Evolutionary conservation across 768 basidiomycete species (phyloP).

Genomic region (Kwoniella heveanensis): DNA sequence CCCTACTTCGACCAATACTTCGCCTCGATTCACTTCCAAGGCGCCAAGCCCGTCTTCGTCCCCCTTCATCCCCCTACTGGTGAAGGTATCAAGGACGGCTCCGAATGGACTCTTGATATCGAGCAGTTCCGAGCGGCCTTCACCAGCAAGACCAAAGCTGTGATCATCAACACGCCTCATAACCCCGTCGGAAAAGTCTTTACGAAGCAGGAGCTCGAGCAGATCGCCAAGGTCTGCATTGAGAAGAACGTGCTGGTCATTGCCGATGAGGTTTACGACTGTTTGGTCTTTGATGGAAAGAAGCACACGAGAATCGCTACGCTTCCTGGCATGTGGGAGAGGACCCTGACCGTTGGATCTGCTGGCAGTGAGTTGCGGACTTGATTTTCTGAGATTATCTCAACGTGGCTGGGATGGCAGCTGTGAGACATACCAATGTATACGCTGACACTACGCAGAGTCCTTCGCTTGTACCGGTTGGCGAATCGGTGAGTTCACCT

Average conservation of each 20-base stretch:
- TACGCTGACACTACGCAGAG: slow-evolving; percentile 60
- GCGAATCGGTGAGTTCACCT: slow-evolving; percentile 65
- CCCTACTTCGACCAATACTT: slow-evolving; percentile 97
- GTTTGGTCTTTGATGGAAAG: slow-evolving; percentile 80
- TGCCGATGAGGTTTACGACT: slow-evolving; percentile 99
- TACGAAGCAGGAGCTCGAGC: slow-evolving; percentile 74
- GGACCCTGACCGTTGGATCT: slow-evolving; percentile 93
- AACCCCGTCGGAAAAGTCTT: slow-evolving; percentile 99
- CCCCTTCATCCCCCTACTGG: slow-evolving; percentile 84
- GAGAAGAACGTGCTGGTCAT: slow-evolving; percentile 91
- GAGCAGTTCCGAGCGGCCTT: slow-evolving; percentile 83
- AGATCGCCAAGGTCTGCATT: slow-evolving; percentile 81
- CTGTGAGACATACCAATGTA: no score
- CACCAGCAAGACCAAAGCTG: slow-evolving; percentile 87
- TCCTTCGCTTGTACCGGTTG: slow-evolving; percentile 96
- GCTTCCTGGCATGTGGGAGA: slow-evolving; percentile 98
- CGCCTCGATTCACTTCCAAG: slow-evolving; percentile 89
- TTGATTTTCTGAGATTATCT: no score
- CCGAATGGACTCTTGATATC: slow-evolving; percentile 87
- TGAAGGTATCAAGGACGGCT: slow-evolving; percentile 59
- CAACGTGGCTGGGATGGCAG: no score
- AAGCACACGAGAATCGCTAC: slow-evolving; percentile 90
- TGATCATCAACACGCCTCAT: slow-evolving; percentile 94
- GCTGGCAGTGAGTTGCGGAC: slow-evolving; percentile 78
- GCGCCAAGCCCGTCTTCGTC: slow-evolving; percentile 88